These are phyloP conservation scores for Pythium utonaiense DNA, from an alignment of 352 stramenopile genomes.

Conservation along the genomic window DNA sequence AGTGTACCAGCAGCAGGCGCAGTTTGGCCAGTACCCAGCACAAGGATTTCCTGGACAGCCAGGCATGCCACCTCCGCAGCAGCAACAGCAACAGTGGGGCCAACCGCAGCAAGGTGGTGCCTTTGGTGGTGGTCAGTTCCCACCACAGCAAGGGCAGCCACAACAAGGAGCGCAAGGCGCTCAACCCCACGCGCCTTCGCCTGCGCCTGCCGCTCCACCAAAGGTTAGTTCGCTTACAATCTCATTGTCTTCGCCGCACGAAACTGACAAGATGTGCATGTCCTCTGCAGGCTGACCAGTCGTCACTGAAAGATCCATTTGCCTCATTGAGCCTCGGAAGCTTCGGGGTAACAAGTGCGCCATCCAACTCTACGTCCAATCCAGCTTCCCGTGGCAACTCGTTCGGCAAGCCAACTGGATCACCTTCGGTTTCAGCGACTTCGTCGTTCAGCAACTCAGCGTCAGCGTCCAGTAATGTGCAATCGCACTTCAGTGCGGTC, in stretches of 20 bases:
- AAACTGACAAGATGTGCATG: background rate
- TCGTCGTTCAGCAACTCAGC: conserved; percentile 19
- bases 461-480: conserved; percentile 8
- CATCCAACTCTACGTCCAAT: conserved; percentile 22
- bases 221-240: conserved; percentile 31
- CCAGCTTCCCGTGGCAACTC: conserved; percentile 30
- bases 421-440: conserved; percentile 11
- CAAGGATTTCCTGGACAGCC: conserved; percentile 22
- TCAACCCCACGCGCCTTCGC: conserved; percentile 11
- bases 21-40: conserved; percentile 21
- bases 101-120: conserved; percentile 20
- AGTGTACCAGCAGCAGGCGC: conserved; percentile 11
- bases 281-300: conserved; percentile 19
- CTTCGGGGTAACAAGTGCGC: conserved; percentile 37
- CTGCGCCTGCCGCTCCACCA: conserved; percentile 24
- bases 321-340: conserved; percentile 59
- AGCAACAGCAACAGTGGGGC: conserved; percentile 33
- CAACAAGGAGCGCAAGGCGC: background rate
- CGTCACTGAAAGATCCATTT: conserved; percentile 69
- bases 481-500: conserved; percentile 4
- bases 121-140: conserved; percentile 21
- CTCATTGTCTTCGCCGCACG: background rate
- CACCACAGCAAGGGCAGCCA: conserved; percentile 15
- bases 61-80: conserved; percentile 15
- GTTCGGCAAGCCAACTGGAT: conserved; percentile 23